phyloP scores from a whole-genome alignment of 2,329 filamentous ascomycete genomes.

The Epichloe coenophiala region DNA sequence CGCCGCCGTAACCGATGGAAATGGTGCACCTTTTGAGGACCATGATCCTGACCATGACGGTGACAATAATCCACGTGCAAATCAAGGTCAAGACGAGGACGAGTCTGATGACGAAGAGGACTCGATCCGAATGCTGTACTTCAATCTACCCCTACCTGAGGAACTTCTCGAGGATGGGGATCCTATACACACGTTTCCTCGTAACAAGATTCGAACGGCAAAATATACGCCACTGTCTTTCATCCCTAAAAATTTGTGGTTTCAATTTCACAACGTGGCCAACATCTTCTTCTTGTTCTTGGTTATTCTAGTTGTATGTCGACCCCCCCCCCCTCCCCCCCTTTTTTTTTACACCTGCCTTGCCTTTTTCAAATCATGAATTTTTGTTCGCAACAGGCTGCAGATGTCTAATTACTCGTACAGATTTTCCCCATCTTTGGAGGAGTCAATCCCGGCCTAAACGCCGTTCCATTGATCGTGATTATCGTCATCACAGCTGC shows the following conservation, averaged over 20 bases:
- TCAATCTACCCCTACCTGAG: conserved; percentile 70
- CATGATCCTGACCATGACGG: conserved; percentile 16
- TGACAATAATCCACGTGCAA: conserved; percentile 15
- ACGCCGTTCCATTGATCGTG: conserved; percentile 82
- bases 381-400: neutral
- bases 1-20: conserved; percentile 26
- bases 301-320: conserved; percentile 80
- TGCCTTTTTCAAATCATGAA: neutral
- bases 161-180: conserved; percentile 65
- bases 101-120: conserved; percentile 27
- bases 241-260: conserved; percentile 90
- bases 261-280: conserved; percentile 96
- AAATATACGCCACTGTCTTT: conserved; percentile 96
- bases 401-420: conserved; percentile 2
- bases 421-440: conserved; percentile 97
- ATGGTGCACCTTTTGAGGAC: conserved; percentile 13
- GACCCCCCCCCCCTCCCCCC: neutral
- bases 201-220: conserved; percentile 95
- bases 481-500: conserved; percentile 80
- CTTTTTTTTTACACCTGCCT: neutral
- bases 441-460: conserved; percentile 76
- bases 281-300: conserved; percentile 98
- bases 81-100: conserved; percentile 21
- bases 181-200: conserved; percentile 54
- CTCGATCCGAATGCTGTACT: conserved; percentile 54